phyloP scores from a whole-genome alignment of 1,284 basidiomycete genomes.

The Vanrija humicola region DNA sequence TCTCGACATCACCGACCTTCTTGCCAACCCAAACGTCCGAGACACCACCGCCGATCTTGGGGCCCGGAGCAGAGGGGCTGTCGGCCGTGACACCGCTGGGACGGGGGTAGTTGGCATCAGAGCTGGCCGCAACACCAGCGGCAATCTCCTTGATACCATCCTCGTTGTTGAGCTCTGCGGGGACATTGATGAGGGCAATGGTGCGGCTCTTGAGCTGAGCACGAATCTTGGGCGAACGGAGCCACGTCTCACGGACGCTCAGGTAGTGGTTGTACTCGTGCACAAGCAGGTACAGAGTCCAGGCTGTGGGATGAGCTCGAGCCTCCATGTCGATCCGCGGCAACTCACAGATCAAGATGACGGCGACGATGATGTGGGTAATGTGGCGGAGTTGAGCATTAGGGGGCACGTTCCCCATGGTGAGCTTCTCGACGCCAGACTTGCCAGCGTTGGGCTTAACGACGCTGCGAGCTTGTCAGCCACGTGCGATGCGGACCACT shows the following conservation, averaged over 20 bases:
- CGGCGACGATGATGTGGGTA: constrained; percentile 69
- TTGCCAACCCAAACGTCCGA: constrained; percentile 85
- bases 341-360: constrained; percentile 67
- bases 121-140: constrained; percentile 29
- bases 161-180: constrained; percentile 63
- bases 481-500: background rate
- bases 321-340: background rate
- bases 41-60: constrained; percentile 63
- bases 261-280: constrained; percentile 77
- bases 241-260: constrained; percentile 74
- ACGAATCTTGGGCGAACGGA: constrained; percentile 64
- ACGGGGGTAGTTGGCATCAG: constrained; percentile 16
- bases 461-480: constrained; percentile 1
- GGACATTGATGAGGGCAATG: constrained; percentile 82
- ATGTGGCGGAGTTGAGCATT: constrained; percentile 60
- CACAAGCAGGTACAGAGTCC: constrained; percentile 78
- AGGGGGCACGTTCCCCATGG: constrained; percentile 69
- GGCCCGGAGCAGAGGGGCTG: constrained; percentile 55
- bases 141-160: constrained; percentile 57
- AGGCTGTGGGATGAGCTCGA: constrained; percentile 53
- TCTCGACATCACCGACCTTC: constrained; percentile 77
- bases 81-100: constrained; percentile 10
- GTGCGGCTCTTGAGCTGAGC: constrained; percentile 77
- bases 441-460: constrained; percentile 48
- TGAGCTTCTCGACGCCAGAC: constrained; percentile 67